phyloP scores from a whole-genome alignment of 768 basidiomycete species.

The Boletus sensibilis region DNA sequence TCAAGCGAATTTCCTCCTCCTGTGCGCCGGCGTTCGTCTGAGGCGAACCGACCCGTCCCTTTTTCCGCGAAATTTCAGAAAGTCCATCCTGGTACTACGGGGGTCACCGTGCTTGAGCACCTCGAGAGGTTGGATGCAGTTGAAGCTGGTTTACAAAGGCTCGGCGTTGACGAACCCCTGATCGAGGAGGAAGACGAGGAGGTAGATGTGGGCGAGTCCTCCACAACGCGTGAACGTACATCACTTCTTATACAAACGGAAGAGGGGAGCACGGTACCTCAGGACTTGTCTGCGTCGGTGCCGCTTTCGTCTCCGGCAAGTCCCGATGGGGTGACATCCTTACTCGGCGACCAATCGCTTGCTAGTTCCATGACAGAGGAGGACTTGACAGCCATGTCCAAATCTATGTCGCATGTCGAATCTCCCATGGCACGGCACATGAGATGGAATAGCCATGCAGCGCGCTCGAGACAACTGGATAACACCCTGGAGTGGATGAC shows the following conservation, averaged over 20 bases:
- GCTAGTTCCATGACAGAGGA: conserved; percentile 64
- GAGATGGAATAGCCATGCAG: conserved; percentile 36
- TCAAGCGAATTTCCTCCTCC: conserved; percentile 74
- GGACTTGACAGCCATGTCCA: conserved; percentile 71
- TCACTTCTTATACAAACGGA: conserved; percentile 33
- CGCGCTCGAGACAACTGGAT: conserved; percentile 28
- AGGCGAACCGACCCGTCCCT: conserved; percentile 71
- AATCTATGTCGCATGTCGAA: conserved; percentile 72
- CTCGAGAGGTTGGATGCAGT: conserved; percentile 82
- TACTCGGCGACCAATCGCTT: conserved; percentile 54
- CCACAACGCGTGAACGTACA: conserved; percentile 20
- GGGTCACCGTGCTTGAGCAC: conserved; percentile 82
- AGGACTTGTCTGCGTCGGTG: conserved; percentile 35
- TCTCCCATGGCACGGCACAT: conserved; percentile 38
- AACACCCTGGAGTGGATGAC: conserved; percentile 47
- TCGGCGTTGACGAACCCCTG: conserved; percentile 58
- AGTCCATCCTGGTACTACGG: conserved; percentile 83
- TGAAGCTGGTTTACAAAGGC: conserved; percentile 72
- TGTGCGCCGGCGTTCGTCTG: conserved; percentile 59
- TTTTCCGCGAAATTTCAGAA: conserved; percentile 82
- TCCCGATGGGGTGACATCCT: conserved; percentile 49
- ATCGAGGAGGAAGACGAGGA: conserved; percentile 52
- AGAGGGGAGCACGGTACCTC: conserved; percentile 9
- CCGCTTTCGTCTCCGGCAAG: conserved; percentile 59
- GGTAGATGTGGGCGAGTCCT: conserved; percentile 63